Conservation (phyloP, 345 rosid species). For the Populus euphratica region DNA sequence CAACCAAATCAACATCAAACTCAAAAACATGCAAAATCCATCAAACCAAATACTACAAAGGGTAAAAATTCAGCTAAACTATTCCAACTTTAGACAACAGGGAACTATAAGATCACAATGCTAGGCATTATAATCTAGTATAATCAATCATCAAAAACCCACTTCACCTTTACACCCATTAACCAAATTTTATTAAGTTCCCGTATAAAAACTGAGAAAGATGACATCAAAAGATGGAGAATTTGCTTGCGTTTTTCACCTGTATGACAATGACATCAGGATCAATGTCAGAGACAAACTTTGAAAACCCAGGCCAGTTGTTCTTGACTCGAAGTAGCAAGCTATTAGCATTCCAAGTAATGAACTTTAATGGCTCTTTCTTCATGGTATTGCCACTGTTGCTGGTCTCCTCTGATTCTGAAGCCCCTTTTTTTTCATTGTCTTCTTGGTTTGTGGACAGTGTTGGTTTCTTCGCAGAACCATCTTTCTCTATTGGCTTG, state of each 20-base stretch:
- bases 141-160: neutral
- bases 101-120: neutral
- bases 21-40: neutral
- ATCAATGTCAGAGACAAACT: slow-evolving; percentile 56
- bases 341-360: slow-evolving; percentile 96
- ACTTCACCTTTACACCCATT: neutral
- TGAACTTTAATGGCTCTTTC: slow-evolving; percentile 68
- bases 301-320: slow-evolving; percentile 78
- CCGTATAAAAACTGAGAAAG: neutral
- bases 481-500: slow-evolving; percentile 80
- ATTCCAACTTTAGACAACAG: neutral
- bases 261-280: slow-evolving; percentile 88
- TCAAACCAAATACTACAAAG: neutral
- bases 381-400: slow-evolving; percentile 8
- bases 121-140: neutral
- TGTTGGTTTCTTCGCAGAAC: slow-evolving; percentile 68
- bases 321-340: slow-evolving; percentile 87
- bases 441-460: slow-evolving; percentile 33
- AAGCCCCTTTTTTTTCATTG: slow-evolving; percentile 9
- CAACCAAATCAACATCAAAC: neutral
- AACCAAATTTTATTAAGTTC: neutral
- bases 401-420: slow-evolving; percentile 23
- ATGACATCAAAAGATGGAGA: neutral
- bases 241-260: slow-evolving; percentile 29
- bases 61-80: neutral